Evolutionary conservation across 164 flowering plant genomes (phyloP), one percentile per base, ranked within the genome.

Genomic region (Aristolochia fimbriata): DNA sequence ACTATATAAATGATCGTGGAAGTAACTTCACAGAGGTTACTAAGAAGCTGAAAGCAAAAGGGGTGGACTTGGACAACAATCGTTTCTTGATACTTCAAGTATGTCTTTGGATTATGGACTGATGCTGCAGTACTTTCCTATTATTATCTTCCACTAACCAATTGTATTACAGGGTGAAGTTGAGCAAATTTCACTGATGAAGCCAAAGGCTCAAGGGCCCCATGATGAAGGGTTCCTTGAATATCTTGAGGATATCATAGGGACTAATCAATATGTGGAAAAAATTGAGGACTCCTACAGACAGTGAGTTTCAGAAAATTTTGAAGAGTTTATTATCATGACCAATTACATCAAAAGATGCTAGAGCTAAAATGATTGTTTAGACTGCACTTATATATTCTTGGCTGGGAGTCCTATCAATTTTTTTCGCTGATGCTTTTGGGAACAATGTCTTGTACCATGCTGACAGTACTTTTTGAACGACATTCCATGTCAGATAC

Each of bases 161-260:
- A 0, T 30, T 27, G 19, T 10, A 30, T 56, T 51, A 59, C 72
- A 93, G 99, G 99, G 99, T 37, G 99, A 93, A 75, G 99, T 93
- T 48, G 99, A 93, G 71, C 99, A 93, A 70, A 93, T 93, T 65
- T 93, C 99, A 41, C 62, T 93, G 73, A 93, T 93, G 99, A 93
- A 88, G 77, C 99, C 97, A 15, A 93, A 86, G 75, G 83, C 87
- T 15, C 96, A 90, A 77, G 95, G 96, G 54, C 89, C 87, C 20
- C 99, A 90, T 68, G 97, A 93, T 73, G 96, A 90, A 79, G 97
- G 97, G 20, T 93, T 93, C 72, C 88, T 93, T 50, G 99, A 93
- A 73, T 90, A 90, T 78, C 81, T 90, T 0, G 99, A 93, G 74
- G 97, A 93, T 71, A 93, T 93, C 21, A 90, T 93, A 74, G 99